A percentile compares a stretch with the other conserved stretches of the same genome.
These are phyloP conservation scores for Pelargonium myrrhifolium DNA, from an alignment of 441 rosid genomes.

Conservation along the genomic window DNA sequence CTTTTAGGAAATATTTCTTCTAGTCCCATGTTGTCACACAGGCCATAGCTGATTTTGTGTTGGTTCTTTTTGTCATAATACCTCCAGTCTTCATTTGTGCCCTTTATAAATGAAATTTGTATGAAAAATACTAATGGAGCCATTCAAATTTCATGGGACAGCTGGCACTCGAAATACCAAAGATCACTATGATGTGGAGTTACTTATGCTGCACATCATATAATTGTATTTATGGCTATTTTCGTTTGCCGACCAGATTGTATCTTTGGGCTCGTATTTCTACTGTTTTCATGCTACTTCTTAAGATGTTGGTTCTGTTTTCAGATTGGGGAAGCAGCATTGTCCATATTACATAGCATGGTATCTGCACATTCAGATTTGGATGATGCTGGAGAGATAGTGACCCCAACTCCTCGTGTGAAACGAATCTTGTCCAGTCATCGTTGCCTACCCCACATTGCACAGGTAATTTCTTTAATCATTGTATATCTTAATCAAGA, in stretches of 20 bases:
- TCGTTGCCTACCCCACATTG: conserved; percentile 98
- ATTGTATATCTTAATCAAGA: not conserved
- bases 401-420: conserved; percentile 98
- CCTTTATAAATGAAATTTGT: not conserved
- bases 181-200: not conserved
- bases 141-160: not conserved
- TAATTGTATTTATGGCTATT: not conserved
- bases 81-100: not conserved
- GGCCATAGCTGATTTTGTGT: not conserved
- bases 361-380: conserved; percentile 98
- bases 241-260: not conserved
- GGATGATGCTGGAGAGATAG: conserved; percentile 99
- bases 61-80: not conserved
- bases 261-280: conserved; percentile 9
- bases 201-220: not conserved
- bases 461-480: conserved; percentile 56
- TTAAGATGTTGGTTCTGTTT: conserved; percentile 24
- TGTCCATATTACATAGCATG: conserved; percentile 92
- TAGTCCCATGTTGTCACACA: not conserved
- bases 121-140: not conserved
- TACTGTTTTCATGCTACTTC: conserved; percentile 19
- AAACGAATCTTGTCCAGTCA: conserved; percentile 88
- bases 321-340: conserved; percentile 96
- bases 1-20: not conserved
- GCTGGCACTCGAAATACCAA: not conserved